Conservation (phyloP, 495 filamentous ascomycete species). For the Aspergillus indologenus region DNA sequence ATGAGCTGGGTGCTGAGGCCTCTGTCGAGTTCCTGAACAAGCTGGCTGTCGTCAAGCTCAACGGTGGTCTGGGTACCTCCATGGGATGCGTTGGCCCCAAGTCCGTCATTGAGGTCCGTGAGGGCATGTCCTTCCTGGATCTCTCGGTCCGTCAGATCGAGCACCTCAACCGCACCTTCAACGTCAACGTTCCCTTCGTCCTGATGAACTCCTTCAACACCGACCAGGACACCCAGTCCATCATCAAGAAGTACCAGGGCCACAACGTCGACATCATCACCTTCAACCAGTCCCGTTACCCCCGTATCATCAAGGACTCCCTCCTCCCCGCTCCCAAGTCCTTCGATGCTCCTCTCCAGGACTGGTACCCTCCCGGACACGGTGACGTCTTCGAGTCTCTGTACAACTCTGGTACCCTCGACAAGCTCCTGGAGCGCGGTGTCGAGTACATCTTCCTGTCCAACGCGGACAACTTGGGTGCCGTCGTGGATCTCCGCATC, state of each 20-base stretch:
- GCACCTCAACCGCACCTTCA: conserved; percentile 96
- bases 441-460: conserved; percentile 98
- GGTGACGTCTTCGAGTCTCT: conserved; percentile 99
- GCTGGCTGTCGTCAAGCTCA: conserved; percentile 97
- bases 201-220: conserved; percentile 99
- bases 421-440: conserved; percentile 89
- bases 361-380: conserved; percentile 99
- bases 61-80: conserved; percentile 97
- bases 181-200: conserved; percentile 96
- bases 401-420: conserved; percentile 97
- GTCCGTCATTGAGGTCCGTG: conserved; percentile 99
- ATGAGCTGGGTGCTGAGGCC: conserved; percentile 76
- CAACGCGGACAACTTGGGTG: conserved; percentile 98
- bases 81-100: conserved; percentile 99
- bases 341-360: conserved; percentile 80
- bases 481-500: conserved; percentile 95
- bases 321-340: conserved; percentile 92
- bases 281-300: conserved; percentile 99
- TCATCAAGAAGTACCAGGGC: conserved; percentile 99
- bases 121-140: conserved; percentile 99
- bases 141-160: conserved; percentile 98
- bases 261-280: conserved; percentile 99
- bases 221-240: conserved; percentile 94
- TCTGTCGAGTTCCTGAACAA: conserved; percentile 94
- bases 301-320: conserved; percentile 96